Evolutionary conservation across 306 rosid species (phyloP).

Genomic region (Erythrophleum fordii): DNA sequence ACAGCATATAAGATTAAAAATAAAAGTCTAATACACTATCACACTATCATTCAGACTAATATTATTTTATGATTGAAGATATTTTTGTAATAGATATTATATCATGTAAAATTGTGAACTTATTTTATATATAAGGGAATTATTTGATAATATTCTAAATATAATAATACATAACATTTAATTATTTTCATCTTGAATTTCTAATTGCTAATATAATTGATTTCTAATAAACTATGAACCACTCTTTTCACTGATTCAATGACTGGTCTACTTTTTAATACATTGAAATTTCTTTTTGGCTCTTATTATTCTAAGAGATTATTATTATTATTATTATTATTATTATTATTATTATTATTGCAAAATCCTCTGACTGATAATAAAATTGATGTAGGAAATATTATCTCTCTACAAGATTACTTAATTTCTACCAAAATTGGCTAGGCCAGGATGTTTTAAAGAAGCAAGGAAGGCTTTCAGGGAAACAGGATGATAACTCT

Average conservation of each 20-base stretch:
- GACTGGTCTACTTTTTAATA: background rate
- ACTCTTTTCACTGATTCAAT: background rate
- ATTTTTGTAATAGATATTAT: background rate
- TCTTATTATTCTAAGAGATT: background rate
- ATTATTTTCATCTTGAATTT: background rate
- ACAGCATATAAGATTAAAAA: background rate
- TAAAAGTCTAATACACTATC: background rate
- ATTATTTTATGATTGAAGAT: background rate
- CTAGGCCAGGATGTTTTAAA: background rate
- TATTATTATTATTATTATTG: no score
- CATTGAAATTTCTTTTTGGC: background rate
- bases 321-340: no score
- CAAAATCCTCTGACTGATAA: background rate
- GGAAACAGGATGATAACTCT: background rate
- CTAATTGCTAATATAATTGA: background rate
- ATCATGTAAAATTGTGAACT: background rate
- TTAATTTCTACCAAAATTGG: background rate
- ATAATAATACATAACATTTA: background rate
- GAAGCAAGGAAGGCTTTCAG: background rate
- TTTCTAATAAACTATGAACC: background rate
- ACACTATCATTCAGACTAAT: background rate
- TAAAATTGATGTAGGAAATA: conserved; percentile 19
- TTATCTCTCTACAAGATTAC: background rate
- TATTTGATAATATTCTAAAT: background rate
- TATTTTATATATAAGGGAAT: background rate